Percentiles rank a stretch among this genome's conserved stretches.
Evolutionary conservation across 352 stramenopile species (phyloP).

Genomic region (Phytophthora megakarya): DNA sequence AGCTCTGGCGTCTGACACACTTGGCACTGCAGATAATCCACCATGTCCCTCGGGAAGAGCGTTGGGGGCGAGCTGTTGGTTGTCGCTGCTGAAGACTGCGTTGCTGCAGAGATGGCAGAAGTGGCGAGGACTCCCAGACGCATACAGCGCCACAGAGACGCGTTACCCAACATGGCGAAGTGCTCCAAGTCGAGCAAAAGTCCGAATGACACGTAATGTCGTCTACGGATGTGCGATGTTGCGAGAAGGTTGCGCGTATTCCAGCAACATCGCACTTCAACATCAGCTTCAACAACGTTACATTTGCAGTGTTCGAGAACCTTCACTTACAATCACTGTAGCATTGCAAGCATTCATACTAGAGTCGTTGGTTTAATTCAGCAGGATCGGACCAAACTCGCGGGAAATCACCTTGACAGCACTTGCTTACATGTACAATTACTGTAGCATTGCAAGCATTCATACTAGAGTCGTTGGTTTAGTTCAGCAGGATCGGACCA

Average conservation of each 20-base stretch:
- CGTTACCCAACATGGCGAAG: constrained; percentile 10
- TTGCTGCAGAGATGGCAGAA: constrained; percentile 1
- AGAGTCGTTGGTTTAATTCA: constrained; percentile 7
- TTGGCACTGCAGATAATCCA: constrained; percentile 79
- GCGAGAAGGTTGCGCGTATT: constrained; percentile 18
- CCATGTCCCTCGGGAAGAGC: constrained; percentile 67
- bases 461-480: neutral
- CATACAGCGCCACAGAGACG: constrained; percentile 11
- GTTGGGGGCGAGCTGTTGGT: constrained; percentile 7
- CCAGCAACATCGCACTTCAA: constrained; percentile 28
- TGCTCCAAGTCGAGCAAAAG: neutral
- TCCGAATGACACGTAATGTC: constrained; percentile 25
- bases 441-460: neutral
- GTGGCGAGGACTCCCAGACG: constrained; percentile 8
- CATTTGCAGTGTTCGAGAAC: constrained; percentile 31
- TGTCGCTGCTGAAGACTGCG: constrained; percentile 6
- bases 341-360: neutral
- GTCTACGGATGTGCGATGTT: constrained; percentile 1
- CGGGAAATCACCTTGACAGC: constrained; percentile 53
- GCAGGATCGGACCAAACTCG: constrained; percentile 28
- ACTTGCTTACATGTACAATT: constrained; percentile 12
- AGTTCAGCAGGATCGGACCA: constrained; percentile 21
- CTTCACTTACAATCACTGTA: neutral
- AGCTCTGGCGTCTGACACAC: constrained; percentile 84
- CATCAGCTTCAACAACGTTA: neutral